Evolutionary conservation across 129 eudicot genomes (phyloP).

Genomic region (Sambucus nigra): DNA sequence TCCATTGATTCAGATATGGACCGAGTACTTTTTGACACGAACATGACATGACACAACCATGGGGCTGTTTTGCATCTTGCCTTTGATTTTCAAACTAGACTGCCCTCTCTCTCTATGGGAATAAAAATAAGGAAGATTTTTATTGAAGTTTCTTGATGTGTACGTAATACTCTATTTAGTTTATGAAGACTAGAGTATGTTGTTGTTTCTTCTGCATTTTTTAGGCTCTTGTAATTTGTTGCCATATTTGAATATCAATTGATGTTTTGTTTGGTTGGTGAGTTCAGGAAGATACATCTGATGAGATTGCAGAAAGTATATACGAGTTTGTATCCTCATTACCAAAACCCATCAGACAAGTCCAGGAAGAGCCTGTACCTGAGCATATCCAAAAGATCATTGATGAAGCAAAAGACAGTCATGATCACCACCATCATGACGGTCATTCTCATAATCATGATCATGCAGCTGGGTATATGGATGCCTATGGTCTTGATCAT

Average conservation of each 20-base stretch:
- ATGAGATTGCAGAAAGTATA: conserved; percentile 55
- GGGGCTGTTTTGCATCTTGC: no score
- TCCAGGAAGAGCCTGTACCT: conserved; percentile 44
- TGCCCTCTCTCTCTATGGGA: no score
- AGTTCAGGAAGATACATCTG: conserved; percentile 56
- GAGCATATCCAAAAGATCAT: conserved; percentile 42
- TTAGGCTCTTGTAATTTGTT: no score
- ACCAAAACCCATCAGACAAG: conserved; percentile 40
- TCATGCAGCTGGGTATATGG: conserved; percentile 30
- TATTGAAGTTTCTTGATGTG: no score
- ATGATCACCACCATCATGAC: conserved; percentile 30
- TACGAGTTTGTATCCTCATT: conserved; percentile 49
- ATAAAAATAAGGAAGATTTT: no score
- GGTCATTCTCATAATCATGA: conserved; percentile 34
- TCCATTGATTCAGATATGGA: no score
- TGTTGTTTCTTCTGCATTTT: no score
- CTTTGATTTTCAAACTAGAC: no score
- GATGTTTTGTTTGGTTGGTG: not conserved
- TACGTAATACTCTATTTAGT: no score
- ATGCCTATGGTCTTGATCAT: conserved; percentile 34
- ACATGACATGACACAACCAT: no score
- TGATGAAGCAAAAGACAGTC: conserved; percentile 31
- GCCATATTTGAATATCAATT: not conserved
- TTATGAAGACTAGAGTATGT: no score
- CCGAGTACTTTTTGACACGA: no score